phyloP scores from a whole-genome alignment of 768 basidiomycete species.

The Lyophyllum decastes region DNA sequence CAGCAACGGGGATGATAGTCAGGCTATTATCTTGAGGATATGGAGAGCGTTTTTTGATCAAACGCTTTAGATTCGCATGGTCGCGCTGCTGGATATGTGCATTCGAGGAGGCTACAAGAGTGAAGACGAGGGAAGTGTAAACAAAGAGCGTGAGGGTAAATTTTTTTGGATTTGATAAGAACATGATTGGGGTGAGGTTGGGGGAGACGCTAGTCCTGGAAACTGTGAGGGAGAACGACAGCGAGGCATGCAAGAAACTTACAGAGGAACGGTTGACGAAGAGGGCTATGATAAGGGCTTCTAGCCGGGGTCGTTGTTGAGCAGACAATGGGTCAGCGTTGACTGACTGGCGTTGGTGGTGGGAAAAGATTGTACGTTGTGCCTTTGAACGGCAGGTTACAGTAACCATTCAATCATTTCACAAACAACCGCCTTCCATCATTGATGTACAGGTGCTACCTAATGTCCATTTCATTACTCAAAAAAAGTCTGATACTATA shows the following conservation, averaged over 20 bases:
- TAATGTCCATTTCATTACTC: neutral
- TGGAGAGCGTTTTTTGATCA: slow-evolving; percentile 67
- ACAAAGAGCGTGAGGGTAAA: slow-evolving; percentile 66
- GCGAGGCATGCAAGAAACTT: neutral
- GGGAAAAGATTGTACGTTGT: slow-evolving; percentile 10
- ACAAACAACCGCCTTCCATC: slow-evolving; percentile 4
- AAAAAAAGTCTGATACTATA: neutral
- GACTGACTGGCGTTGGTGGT: slow-evolving; percentile 4
- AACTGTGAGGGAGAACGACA: slow-evolving; percentile 1
- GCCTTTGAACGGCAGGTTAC: slow-evolving; percentile 5
- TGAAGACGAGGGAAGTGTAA: slow-evolving; percentile 55
- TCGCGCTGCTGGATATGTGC: slow-evolving; percentile 48
- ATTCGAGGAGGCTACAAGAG: slow-evolving; percentile 48
- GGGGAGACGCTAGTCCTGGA: neutral
- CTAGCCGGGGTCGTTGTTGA: slow-evolving; percentile 15
- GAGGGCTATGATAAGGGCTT: slow-evolving; percentile 9
- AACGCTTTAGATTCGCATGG: slow-evolving; percentile 60
- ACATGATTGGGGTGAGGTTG: slow-evolving; percentile 40
- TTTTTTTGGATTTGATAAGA: slow-evolving; percentile 42
- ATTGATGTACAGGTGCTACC: slow-evolving; percentile 9
- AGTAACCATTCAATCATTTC: slow-evolving; percentile 11
- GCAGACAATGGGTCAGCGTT: neutral
- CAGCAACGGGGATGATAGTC: slow-evolving; percentile 28
- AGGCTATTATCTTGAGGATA: slow-evolving; percentile 17
- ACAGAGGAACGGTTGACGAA: slow-evolving; percentile 3